phyloP scores from a whole-genome alignment of 2,329 filamentous ascomycete species.

The Huntiella omanensis region DNA sequence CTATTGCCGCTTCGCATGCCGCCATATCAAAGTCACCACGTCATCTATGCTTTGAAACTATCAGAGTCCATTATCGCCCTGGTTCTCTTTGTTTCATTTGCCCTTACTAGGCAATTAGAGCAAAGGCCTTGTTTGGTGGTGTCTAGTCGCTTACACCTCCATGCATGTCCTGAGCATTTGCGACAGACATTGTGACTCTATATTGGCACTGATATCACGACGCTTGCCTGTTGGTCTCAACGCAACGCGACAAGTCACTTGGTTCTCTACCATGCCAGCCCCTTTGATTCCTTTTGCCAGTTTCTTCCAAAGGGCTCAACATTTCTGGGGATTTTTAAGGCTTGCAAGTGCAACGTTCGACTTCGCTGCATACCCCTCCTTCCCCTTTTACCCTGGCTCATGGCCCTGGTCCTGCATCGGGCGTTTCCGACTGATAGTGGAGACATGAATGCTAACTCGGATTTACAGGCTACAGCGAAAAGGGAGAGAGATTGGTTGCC shows the following conservation, averaged over 20 bases:
- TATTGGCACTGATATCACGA: not conserved
- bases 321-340: constrained; percentile 1
- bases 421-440: not conserved
- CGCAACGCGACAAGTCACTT: not conserved
- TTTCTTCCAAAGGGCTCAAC: constrained; percentile 1
- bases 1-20: too few relatives aligned
- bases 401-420: not conserved
- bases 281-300: not conserved
- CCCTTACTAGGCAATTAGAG: constrained; percentile 10
- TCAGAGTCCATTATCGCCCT: too few relatives aligned
- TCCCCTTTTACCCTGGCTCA: constrained; percentile 8
- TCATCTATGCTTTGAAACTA: too few relatives aligned
- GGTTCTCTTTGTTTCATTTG: not conserved
- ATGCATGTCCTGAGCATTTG: not conserved
- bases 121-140: constrained; percentile 10
- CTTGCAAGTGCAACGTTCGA: not conserved
- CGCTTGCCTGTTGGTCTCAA: not conserved
- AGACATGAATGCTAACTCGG: not conserved
- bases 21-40: too few relatives aligned
- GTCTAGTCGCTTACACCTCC: too few relatives aligned
- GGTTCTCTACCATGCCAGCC: not conserved
- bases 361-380: constrained; percentile 9
- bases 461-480: constrained; percentile 63
- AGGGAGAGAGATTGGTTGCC: constrained; percentile 86
- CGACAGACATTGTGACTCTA: not conserved